A percentile compares a stretch with the other conserved stretches of the same genome.
These are phyloP conservation scores for Begonia masoniana DNA, from an alignment of 306 rosid genomes.

Conservation along the genomic window DNA sequence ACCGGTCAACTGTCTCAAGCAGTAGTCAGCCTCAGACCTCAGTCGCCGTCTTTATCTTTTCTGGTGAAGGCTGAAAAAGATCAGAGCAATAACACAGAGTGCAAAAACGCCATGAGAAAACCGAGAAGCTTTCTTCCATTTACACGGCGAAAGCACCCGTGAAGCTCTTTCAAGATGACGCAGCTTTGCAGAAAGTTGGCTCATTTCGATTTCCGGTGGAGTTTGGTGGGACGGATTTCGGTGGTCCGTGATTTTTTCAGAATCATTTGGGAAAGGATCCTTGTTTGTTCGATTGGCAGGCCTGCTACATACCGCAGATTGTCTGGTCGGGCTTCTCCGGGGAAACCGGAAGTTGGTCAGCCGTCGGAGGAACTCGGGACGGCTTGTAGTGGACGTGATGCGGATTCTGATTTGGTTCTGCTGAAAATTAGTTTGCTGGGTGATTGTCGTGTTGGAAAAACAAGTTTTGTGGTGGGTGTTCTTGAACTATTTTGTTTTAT, in stretches of 20 bases:
- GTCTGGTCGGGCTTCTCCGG: conserved; percentile 10
- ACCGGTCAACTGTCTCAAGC: conserved; percentile 76
- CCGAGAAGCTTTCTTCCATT: conserved; percentile 2
- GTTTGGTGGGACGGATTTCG: conserved; percentile 34
- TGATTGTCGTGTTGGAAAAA: conserved; percentile 88
- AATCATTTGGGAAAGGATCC: conserved; percentile 56
- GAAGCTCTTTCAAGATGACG: conserved; percentile 36
- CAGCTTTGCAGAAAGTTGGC: conserved; percentile 48
- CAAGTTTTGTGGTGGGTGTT: conserved; percentile 63
- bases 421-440: conserved; percentile 87
- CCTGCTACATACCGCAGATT: conserved; percentile 35
- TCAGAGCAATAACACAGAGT: neutral
- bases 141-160: conserved; percentile 25
- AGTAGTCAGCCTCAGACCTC: conserved; percentile 14
- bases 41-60: conserved; percentile 14
- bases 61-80: conserved; percentile 16
- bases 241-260: conserved; percentile 53
- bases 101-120: conserved; percentile 8
- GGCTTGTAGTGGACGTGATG: conserved; percentile 17
- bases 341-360: neutral
- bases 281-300: conserved; percentile 50
- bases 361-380: conserved; percentile 14
- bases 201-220: conserved; percentile 43
- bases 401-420: conserved; percentile 72
- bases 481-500: no score